Base-by-base conservation (phyloP, 2,329 filamentous ascomycete genomes). In the Calonectria fujianensis region DNA sequence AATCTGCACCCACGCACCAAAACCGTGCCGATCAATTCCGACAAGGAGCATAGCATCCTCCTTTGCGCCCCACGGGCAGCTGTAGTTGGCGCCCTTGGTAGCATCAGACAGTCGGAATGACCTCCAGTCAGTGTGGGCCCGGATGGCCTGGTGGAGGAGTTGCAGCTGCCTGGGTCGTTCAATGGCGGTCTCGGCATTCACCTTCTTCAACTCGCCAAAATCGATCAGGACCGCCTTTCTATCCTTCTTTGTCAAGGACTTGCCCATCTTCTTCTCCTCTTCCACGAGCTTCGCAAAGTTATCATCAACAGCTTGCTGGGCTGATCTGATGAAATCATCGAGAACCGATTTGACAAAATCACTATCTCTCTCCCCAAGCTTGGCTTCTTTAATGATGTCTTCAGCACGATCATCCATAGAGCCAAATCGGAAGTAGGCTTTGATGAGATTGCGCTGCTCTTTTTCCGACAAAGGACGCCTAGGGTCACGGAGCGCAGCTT, bases 41-140 rank as follows among this genome's bases (percentile, higher is more conserved):
- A 98, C 92, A 71, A 97, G 94, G 63, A 99, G 92, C 97, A 99
- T 99, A 67, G 95, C 97, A 83, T 99, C 97, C 85, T 99, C 97
- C 75, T 94, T 93, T 2, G 95, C 93, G 67, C 96, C 96, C 97
- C 97, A 99, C 32, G 94, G 89, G 82, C 96, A 98, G 57, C 93
- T 95, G 85, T 98, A 99, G 81, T 95, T 94, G 3, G 97, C 96
- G 29, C 94, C 93, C 84, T 99, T 99, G 16, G 95, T 96, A 3
- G 97, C 97, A 82, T 98, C 96, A 0, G 95, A 92, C 37, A 99
- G 91, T 29, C 96, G 93, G 86, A 98, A 99, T 59, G 91, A 94
- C 79, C 89, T 92, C 86, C 92, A 94, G 80, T 98, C 95, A 27
- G 92, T 82, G 29, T 89, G 86, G 59, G 91, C 90, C n/a, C 84